phyloP scores from a whole-genome alignment of 805 yeast genomes.

The Candida coleopterorum region DNA sequence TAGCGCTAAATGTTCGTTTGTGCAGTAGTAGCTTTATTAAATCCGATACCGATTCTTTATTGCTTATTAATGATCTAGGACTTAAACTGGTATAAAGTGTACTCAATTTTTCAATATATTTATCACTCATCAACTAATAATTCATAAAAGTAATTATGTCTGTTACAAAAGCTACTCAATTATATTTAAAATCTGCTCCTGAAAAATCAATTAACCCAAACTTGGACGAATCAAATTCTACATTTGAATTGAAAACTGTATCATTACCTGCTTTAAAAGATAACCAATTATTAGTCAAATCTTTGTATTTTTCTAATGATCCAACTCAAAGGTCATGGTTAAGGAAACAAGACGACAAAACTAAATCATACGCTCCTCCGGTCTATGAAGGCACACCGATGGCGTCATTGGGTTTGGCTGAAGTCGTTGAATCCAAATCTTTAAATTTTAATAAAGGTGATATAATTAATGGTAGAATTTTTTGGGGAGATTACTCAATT shows the following conservation, averaged over 20 bases:
- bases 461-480: conserved; percentile 29
- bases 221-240: conserved; percentile 20
- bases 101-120: too few species aligned
- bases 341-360: conserved; percentile 25
- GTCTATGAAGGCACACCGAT: conserved; percentile 42
- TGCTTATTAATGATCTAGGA: too few species aligned
- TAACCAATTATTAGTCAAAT: conserved; percentile 43
- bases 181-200: conserved; percentile 21
- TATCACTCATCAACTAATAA: too few species aligned
- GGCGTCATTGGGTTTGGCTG: conserved; percentile 43
- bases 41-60: too few species aligned
- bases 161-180: conserved; percentile 8
- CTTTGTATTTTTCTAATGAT: conserved; percentile 49
- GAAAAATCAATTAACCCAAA: conserved; percentile 15
- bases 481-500: conserved; percentile 48
- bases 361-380: conserved; percentile 32
- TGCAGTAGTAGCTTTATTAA: too few species aligned
- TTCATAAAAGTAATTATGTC: too few species aligned
- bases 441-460: conserved; percentile 27
- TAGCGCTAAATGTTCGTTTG: too few species aligned
- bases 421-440: conserved; percentile 45
- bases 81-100: too few species aligned
- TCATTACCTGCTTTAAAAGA: conserved; percentile 20
- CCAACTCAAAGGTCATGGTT: conserved; percentile 63
- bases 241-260: conserved; percentile 18